Evolutionary conservation across 164 flowering plant species (phyloP).

Genomic region (Cinnamomum micranthum): DNA sequence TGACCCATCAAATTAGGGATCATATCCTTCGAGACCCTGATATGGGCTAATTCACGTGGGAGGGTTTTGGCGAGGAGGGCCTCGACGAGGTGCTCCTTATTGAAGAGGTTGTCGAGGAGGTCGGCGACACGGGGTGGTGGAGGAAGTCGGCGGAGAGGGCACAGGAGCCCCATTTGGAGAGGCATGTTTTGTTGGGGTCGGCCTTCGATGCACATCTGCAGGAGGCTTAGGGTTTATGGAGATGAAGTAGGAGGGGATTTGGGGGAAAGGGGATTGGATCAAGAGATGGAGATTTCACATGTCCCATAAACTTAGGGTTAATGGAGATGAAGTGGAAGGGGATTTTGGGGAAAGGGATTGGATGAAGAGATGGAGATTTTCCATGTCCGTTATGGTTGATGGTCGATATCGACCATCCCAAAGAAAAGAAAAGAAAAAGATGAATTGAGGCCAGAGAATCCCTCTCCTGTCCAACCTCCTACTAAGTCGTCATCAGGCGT

Average conservation of each 20-base stretch:
- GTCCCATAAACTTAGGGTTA: slow-evolving; percentile 20
- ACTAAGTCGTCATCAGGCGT: too few relatives aligned
- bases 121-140: slow-evolving; percentile 81
- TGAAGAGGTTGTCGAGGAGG: slow-evolving; percentile 71
- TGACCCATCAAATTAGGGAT: slow-evolving; percentile 15
- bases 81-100: slow-evolving; percentile 82
- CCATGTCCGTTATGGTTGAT: too few relatives aligned
- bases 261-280: too few relatives aligned
- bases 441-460: too few relatives aligned
- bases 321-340: slow-evolving; percentile 37
- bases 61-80: slow-evolving; percentile 67
- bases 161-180: slow-evolving; percentile 75
- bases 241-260: too few relatives aligned
- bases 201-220: too few relatives aligned
- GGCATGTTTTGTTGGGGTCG: slow-evolving; percentile 79
- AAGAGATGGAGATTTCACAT: too few relatives aligned
- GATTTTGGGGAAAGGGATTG: slow-evolving; percentile 44
- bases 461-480: too few relatives aligned
- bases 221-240: too few relatives aligned
- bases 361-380: slow-evolving; percentile 32
- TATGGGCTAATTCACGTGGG: slow-evolving; percentile 65
- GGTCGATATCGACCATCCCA: too few relatives aligned
- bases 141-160: slow-evolving; percentile 64
- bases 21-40: slow-evolving; percentile 91
- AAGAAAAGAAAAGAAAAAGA: too few relatives aligned